Evolutionary conservation across 805 yeast genomes (phyloP).

Genomic region (Wickerhamiella azymoides): DNA sequence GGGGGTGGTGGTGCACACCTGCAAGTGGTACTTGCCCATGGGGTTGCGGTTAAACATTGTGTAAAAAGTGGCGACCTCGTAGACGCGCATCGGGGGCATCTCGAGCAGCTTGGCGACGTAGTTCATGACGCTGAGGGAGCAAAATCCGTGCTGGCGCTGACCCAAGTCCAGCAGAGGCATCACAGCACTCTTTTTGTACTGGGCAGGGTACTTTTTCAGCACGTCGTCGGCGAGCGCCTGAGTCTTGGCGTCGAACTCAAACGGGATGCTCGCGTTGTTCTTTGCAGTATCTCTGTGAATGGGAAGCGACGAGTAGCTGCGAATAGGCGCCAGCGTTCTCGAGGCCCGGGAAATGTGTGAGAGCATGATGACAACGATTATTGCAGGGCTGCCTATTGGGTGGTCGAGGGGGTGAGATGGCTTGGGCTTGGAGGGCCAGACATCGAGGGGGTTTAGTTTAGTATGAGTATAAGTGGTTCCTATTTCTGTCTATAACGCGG

Average conservation of each 20-base stretch:
- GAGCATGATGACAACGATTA: slow-evolving; percentile 6
- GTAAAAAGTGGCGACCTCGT: slow-evolving; percentile 83
- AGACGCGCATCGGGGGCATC: slow-evolving; percentile 90
- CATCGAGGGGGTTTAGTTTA: no score
- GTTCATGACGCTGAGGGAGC: slow-evolving; percentile 79
- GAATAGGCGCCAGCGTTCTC: background rate
- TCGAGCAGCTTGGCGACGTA: slow-evolving; percentile 72
- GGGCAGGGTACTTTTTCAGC: slow-evolving; percentile 68
- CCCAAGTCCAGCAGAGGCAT: slow-evolving; percentile 82
- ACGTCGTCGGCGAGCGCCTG: slow-evolving; percentile 53
- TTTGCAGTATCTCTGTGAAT: slow-evolving; percentile 62
- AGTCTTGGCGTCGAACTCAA: slow-evolving; percentile 59
- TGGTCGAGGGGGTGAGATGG: background rate
- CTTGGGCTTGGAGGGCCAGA: no score
- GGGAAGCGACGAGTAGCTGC: slow-evolving; percentile 19
- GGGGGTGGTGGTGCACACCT: slow-evolving; percentile 82
- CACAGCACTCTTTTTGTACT: slow-evolving; percentile 74
- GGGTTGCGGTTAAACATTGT: slow-evolving; percentile 83
- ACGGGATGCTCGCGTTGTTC: slow-evolving; percentile 54
- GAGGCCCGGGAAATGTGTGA: slow-evolving; percentile 5
- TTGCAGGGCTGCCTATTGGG: slow-evolving; percentile 4
- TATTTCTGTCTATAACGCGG: no score
- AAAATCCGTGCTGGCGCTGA: slow-evolving; percentile 76
- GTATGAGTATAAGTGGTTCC: no score
- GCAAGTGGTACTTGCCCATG: slow-evolving; percentile 71